Conservation (phyloP, 345 rosid genomes). For the Anastatica hierochuntica region DNA sequence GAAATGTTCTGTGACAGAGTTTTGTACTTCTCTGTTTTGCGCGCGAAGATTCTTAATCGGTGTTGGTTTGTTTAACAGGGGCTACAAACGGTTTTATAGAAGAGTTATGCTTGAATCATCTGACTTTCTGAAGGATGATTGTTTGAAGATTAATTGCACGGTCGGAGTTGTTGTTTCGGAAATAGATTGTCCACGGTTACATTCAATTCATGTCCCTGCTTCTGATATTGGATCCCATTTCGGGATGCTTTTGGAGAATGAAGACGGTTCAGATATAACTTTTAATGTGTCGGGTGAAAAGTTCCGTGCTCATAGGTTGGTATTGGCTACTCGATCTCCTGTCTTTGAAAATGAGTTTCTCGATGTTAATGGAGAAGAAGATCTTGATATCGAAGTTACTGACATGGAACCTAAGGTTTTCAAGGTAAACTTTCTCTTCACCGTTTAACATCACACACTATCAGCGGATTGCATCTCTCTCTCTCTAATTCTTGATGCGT, state of each 20-base stretch:
- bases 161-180: conserved; percentile 93
- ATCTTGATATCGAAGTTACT: conserved; percentile 36
- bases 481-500: too few species aligned
- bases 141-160: conserved; percentile 78
- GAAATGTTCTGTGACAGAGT: not conserved
- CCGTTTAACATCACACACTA: too few species aligned
- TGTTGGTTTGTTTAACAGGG: conserved; percentile 43
- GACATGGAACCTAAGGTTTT: conserved; percentile 86
- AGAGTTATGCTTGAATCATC: conserved; percentile 69
- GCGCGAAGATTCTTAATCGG: too few species aligned
- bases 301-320: conserved; percentile 75
- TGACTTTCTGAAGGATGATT: conserved; percentile 82
- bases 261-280: conserved; percentile 67
- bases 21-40: too few species aligned
- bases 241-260: conserved; percentile 69
- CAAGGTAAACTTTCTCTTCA: too few species aligned
- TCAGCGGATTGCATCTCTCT: too few species aligned
- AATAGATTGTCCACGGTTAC: conserved; percentile 66
- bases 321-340: conserved; percentile 76
- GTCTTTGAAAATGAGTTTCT: conserved; percentile 63
- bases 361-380: conserved; percentile 51
- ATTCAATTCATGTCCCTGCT: conserved; percentile 74
- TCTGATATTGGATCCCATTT: conserved; percentile 81
- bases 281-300: conserved; percentile 68
- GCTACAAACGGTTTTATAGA: conserved; percentile 85